Evolutionary conservation across 371 early-diverging fungal genomes (phyloP), one percentile per base, ranked within the genome.

Genomic region (Phascolomyces articulosus): DNA sequence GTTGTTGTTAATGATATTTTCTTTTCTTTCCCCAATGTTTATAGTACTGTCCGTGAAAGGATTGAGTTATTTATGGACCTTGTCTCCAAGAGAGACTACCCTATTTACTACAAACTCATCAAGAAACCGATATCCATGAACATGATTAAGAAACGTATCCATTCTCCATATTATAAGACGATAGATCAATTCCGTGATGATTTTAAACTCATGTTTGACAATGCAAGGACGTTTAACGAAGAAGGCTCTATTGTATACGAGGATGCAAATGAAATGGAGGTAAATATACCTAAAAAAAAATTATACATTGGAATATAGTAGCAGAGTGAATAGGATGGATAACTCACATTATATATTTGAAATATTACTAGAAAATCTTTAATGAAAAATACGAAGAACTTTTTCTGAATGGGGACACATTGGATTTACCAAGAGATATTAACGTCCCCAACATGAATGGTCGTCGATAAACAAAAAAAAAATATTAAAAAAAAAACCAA

Each of bases 51-150:
- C 16, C 86, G 90, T 13, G 77, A 66, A 34, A 79, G 86, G 40
- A 71, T 80, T 54, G 83, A 85, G 21, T 71, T 93, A 48, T 94
- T 93, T 66, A 60, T 85, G 67, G 89, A 88, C 24, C 64, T 93
- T 29, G 92, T 91, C 10, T 81, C 79, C 72, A 83, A 82, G 62
- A 76, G 80, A 60, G 81, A 85, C 28, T 94, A 93, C 65, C 94
- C 96, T 1, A 84, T 88, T 55, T 95, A 95, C 71, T 94, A 95
- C 71, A 68, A 79, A 48, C 74, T 91, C 66, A 95, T 95, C 68
- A 71, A 79, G 58, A 72, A 80, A 11, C 96, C 95, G 4, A 94
- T 95, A 44, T 82, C 90, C 8, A 77, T 92, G 80, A 77, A 79
- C 31, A 77, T 83, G 65, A 86, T 90, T 62, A 79, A 85, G 63